Evolutionary conservation across 495 filamentous ascomycete genomes (phyloP), one percentile per base, ranked within the genome.

Genomic region (Apiosordaria backusii): DNA sequence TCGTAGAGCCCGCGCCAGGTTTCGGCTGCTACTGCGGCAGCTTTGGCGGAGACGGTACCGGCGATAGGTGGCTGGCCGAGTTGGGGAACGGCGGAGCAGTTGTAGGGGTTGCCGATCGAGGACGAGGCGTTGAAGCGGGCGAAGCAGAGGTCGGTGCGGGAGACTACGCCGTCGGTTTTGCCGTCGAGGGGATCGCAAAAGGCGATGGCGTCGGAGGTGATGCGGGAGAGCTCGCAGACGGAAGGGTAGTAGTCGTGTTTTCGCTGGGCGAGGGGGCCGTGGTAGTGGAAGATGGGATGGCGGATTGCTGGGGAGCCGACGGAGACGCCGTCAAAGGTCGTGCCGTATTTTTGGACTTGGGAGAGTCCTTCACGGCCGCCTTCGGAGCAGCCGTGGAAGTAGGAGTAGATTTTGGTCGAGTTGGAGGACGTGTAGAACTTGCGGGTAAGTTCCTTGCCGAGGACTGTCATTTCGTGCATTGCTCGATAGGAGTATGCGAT

Each of bases 121-220:
- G 72, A 73, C 45, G 71, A 76, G 29, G 83, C 69, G 65, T 84
- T 77, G 68, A 80, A 82, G 61, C 78, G 64, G 4, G 82, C 71
- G 61, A 74, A 76, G 78, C 84, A 86, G 35, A 85, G 79, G 62
- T 86, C 83, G 1, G 81, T 79, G 5, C 83, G 75, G 25, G 80
- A 76, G 52, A 85, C 73, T 13, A 87, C 84, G 22, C 82, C 84
- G 65, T 87, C 84, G 5, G 74, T 77, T 40, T 75, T 75, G 4
- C 84, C 84, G 63, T 86, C 84, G 13, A 86, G 73, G 50, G 75
- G 70, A 63, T 87, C 84, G 23, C 84, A 86, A 24, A 80, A 79
- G 3, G 76, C 72, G 62, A 85, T 84, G 18, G 82, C 84, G 18
- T 75, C 75, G 61, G 82, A 84, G 19, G 80, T 79, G 60, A 85